Base-by-base conservation (phyloP, 805 yeast genomes). In the Wickerhamiella azyma region DNA sequence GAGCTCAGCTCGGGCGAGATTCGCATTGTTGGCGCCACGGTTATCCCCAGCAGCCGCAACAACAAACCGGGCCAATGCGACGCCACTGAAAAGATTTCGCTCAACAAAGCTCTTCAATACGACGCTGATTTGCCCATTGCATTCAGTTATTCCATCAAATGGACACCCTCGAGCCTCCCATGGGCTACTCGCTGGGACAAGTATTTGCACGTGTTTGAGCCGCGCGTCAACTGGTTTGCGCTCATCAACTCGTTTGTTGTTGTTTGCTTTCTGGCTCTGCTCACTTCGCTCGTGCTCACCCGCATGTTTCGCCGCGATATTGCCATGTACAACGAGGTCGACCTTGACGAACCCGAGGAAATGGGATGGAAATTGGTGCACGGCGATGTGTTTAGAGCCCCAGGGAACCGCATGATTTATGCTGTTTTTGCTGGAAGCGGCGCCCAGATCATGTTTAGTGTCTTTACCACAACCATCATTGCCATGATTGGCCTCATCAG, bases 111-210 rank as follows among this genome's bases (percentile, higher is more conserved):
- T 5, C 7, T 13, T 7, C 21, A 16, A 2, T 72, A 70, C 17
- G 60, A 59, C 11, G 77, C 72, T 30, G 72, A 79, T 5, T 59
- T 62, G 14, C 11, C n/a, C 5, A 36, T 17, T 1, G 94, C 89
- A n/a, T 92, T 77, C 66, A 75, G 94, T n/a, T 92, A 92, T 64
- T 79, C 92, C 2, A 92, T 89, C 16, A 66, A 61, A 30, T 92
- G 89, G 71, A 61, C 66, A 17, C 74, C 73, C 46, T 80, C 89
- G 8, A 70, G 68, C 5, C 83, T 92, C 2, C 76, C 78, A 3
- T 92, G 97, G 97, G 97, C 96, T 29, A 89, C 97, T 2, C 79
- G 98, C 67, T 92, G 98, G 98, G 98, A 92, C 64, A 85, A 85
- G 64, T 92, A 92, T 61, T 70, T 92, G 57, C 94, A 85, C 56